phyloP scores from a whole-genome alignment of 2,329 filamentous ascomycete genomes.

The Cercospora sp. region DNA sequence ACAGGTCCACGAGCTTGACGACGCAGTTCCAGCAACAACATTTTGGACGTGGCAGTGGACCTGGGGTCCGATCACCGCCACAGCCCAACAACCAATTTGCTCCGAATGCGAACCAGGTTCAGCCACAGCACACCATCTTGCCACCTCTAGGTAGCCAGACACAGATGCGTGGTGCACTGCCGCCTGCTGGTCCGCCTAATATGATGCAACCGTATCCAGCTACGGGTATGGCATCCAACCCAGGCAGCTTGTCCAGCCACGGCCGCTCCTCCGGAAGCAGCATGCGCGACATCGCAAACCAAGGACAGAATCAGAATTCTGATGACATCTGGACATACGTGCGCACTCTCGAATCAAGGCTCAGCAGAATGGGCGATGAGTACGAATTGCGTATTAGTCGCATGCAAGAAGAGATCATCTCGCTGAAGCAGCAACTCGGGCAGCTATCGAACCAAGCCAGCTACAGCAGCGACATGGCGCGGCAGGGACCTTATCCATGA shows the following conservation, averaged over 20 bases:
- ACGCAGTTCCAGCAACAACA: slow-evolving; percentile 66
- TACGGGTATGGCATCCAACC: slow-evolving; percentile 44
- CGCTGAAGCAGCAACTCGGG: slow-evolving; percentile 33
- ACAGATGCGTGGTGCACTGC: slow-evolving; percentile 26
- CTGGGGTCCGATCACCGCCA: slow-evolving; percentile 57
- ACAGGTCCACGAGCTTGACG: slow-evolving; percentile 65
- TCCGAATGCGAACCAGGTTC: slow-evolving; percentile 20
- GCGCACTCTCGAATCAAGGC: slow-evolving; percentile 62
- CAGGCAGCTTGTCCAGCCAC: slow-evolving; percentile 54
- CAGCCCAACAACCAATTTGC: slow-evolving; percentile 46
- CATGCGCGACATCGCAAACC: slow-evolving; percentile 66
- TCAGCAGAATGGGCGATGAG: slow-evolving; percentile 50
- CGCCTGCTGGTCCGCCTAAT: slow-evolving; percentile 33
- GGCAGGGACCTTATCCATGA: slow-evolving; percentile 24
- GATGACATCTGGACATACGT: slow-evolving; percentile 69
- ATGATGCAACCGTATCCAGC: slow-evolving; percentile 39
- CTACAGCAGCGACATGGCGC: slow-evolving; percentile 36
- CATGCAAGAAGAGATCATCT: slow-evolving; percentile 48
- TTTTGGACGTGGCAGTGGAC: slow-evolving; percentile 57
- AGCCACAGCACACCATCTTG: slow-evolving; percentile 37
- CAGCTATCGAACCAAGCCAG: slow-evolving; percentile 32
- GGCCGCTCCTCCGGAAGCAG: slow-evolving; percentile 58
- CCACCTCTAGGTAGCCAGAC: slow-evolving; percentile 42
- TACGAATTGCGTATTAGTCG: slow-evolving; percentile 48
- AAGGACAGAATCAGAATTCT: slow-evolving; percentile 36